Percentiles rank a stretch among this genome's conserved stretches.
phyloP scores from a whole-genome alignment of 2,329 filamentous ascomycete species.

The Fusarium nanum region DNA sequence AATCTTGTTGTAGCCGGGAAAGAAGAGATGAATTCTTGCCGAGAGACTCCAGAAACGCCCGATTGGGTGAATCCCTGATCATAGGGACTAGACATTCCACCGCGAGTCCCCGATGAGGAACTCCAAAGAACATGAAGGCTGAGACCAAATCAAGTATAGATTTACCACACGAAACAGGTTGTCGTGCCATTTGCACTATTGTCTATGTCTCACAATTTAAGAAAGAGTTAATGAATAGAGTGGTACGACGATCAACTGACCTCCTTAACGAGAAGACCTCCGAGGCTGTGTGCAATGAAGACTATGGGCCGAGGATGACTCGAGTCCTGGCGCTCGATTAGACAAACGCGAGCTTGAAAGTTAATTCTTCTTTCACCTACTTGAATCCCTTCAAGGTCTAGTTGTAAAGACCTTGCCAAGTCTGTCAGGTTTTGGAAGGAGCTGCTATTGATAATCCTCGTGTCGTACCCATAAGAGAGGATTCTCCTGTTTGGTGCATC shows the following conservation, averaged over 20 bases:
- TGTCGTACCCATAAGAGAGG: background rate
- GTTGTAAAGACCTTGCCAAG: background rate
- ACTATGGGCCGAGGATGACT: background rate
- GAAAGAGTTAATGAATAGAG: background rate
- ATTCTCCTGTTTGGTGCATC: background rate
- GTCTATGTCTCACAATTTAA: background rate
- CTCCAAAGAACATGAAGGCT: background rate
- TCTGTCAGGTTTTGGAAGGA: background rate
- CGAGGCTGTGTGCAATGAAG: background rate
- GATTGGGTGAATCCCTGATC: background rate
- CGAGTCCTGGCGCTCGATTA: fast-evolving
- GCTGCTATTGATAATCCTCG: fast-evolving
- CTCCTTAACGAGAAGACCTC: constrained; percentile 6
- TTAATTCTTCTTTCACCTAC: too few species aligned
- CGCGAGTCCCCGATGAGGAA: background rate
- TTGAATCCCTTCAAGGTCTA: background rate
- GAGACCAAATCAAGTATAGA: background rate
- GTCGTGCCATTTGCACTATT: background rate
- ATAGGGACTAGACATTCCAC: background rate
- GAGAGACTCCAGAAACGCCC: background rate
- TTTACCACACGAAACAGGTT: fast-evolving
- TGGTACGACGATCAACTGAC: background rate
- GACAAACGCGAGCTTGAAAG: fast-evolving
- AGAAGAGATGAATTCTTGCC: background rate
- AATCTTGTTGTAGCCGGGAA: fast-evolving